Conservation (phyloP, 495 filamentous ascomycete species). For the Lasiosphaeria ovina region DNA sequence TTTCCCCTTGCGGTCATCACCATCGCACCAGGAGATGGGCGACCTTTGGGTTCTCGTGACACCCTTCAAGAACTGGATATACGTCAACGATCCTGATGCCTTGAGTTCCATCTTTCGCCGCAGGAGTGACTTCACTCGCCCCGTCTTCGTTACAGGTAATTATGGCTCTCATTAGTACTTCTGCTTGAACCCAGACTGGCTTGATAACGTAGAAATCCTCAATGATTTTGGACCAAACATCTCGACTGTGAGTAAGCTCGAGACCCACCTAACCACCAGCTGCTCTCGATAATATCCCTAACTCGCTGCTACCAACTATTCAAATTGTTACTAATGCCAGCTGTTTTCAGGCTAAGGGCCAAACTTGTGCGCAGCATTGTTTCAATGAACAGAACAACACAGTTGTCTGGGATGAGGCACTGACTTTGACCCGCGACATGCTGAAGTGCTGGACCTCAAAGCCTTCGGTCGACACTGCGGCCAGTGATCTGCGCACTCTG, state of each 20-base stretch:
- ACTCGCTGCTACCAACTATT: not conserved
- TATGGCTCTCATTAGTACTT: slow-evolving; percentile 2
- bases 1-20: no score
- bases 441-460: slow-evolving; percentile 40
- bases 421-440: slow-evolving; percentile 51
- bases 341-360: slow-evolving; percentile 26
- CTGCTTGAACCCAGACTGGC: not conserved
- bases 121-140: slow-evolving; percentile 44
- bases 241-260: slow-evolving; percentile 30
- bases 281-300: not conserved
- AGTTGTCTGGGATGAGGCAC: slow-evolving; percentile 43
- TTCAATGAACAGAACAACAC: slow-evolving; percentile 52
- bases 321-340: not conserved
- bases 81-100: slow-evolving; percentile 41
- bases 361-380: slow-evolving; percentile 39
- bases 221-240: slow-evolving; percentile 50
- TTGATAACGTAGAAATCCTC: slow-evolving; percentile 29
- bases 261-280: not conserved
- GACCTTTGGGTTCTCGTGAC: slow-evolving; percentile 43
- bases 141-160: slow-evolving; percentile 31
- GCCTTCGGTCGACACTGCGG: slow-evolving; percentile 17
- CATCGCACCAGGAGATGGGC: slow-evolving; percentile 38
- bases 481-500: slow-evolving; percentile 42
- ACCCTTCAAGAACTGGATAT: slow-evolving; percentile 40
- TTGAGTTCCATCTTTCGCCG: slow-evolving; percentile 37